Evolutionary conservation across 164 flowering plant species (phyloP), one percentile per base, ranked within the genome.

Genomic region (Chloranthus sessilifolius): DNA sequence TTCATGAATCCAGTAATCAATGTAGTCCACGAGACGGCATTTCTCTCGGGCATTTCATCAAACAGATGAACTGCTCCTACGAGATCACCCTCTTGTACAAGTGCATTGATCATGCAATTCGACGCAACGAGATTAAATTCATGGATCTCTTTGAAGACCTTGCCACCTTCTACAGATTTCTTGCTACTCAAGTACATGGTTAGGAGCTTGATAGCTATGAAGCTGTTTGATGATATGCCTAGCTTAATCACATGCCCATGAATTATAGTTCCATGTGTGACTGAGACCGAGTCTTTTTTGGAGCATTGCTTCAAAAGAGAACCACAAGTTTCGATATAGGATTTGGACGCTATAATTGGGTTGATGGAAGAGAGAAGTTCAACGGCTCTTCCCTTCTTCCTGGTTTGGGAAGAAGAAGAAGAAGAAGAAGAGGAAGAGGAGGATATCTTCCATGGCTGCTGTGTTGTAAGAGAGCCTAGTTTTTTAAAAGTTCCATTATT

Each of bases 221-320:
- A 55, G 37, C 48, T 43, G 33, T 60, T 19, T 24, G 64, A 59
- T 17, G 57, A 55, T 28, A 65, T 16, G 12, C 82, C 86, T 66
- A 47, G 56, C 58, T 77, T 77, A 61, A 71, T 47, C 14, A 78
- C 43, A 66, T 66, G 79, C 41, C 66, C 75, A 57, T 80, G 86
- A 35, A 80, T 50, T 40, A 23, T 55, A 10, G 15, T 49, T 3
- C 74, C 86, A 41, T 67, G 55, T n/a, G 40, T 29, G 60, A 70
- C n/a, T 21, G 31, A 50, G 40, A 57, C 51, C 19, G 65, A 53
- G 33, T 24, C 36, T n/a, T n/a, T n/a, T n/a, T n/a, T n/a, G 28
- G 79, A 31, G 64, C 63, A 57, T 0, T 35, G 3, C 47, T 68
- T 74, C 42, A 80, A 45, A 16, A 69, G 64, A 23, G 61, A 55